Base-by-base conservation (phyloP, 2,329 filamentous ascomycete genomes). In the Botryosphaeria dothidea region DNA sequence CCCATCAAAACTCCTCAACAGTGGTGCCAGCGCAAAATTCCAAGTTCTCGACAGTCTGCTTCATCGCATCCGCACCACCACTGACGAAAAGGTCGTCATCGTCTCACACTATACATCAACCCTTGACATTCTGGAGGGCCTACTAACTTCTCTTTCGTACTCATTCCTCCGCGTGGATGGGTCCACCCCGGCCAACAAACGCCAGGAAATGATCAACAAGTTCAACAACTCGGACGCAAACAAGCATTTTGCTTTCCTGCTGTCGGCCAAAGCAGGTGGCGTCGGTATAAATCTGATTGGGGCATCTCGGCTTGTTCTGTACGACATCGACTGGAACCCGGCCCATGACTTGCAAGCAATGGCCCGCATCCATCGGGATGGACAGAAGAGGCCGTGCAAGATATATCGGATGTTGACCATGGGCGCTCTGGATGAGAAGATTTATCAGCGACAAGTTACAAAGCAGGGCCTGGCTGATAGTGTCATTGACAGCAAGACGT, bases 71-170 rank as follows among this genome's bases (percentile, higher is more conserved):
- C 84, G 83, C 56, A 83, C 80, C 1, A 85, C 81, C 0, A 90
- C 89, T 0, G 78, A 83, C 1, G 90, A 92, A 70, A 92, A 92
- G 71, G 85, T 92, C 25, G 88, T 92, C 9, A 81, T 92, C 8
- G 88, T 92, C n/a, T 91, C 89, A 21, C 91, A 92, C 71, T 92
- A 91, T 73, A 92, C 90, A 0, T 86, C 87, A 9, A 92, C 90
- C 0, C 82, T 92, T 9, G 87, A 90, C 69, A 82, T 92, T 67
- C 83, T 92, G 3, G 85, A 84, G 48, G 83, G 82, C 3, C 82
- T 91, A 1, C 81, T 92, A 3, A 79, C 81, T 2, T 85, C 86
- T 1, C 80, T 89, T 17, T 84, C 83, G 1, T 84, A 90, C 65
- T 80, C 82, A 1, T 90, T 85, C 71, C 80, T 90, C n/a, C 87